Evolutionary conservation across 306 rosid genomes (phyloP), one percentile per base, ranked within the genome.

Genomic region (Casuarina equisetifolia): DNA sequence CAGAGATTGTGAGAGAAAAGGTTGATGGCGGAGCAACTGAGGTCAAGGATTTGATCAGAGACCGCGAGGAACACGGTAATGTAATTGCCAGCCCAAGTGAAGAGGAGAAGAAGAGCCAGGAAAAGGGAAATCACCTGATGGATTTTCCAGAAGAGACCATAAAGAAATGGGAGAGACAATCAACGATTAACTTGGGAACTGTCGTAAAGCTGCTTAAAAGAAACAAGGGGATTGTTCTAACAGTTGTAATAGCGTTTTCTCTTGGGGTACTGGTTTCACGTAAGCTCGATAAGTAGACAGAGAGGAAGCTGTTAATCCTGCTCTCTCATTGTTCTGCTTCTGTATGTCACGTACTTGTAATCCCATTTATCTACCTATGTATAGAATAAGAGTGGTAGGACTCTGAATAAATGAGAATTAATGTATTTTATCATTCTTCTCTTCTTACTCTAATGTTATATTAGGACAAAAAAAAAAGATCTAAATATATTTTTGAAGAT

Each of bases 231-330:
- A 79, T 86, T 61, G 76, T 91, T 36, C 38, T 84, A 35, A 80
- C 94, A 46, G 94, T 93, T 36, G 61, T 83, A 11, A 1, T 91
- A 61, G 94, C 94, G 4, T 91, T 93, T 76, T 86, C 93, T 19
- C 61, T 93, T 25, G 93, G 94, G 72, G 2, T 89, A 69, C 74
- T 81, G 0, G 62, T 85, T 52, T 81, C 91, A 81, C 82, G 76
- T 1, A 66, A 80, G 74, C 79, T 83, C 52, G 55, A 78, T 84
- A 80, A 11, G 43, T 32, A 53, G 73, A 53, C 4, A 78, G 15
- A 38, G 13, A 13, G 49, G 40, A 73, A 58, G 53, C 79, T 61
- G 46, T 78, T 38, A 2, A 72, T 54, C 19, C 74, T 78, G 78
- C 48, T 46, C 69, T 44, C 45, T 39, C 25, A 64, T 61, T 64